Evolutionary conservation across 176 grass and related monocot species (phyloP).

Genomic region (Stipa capillata): DNA sequence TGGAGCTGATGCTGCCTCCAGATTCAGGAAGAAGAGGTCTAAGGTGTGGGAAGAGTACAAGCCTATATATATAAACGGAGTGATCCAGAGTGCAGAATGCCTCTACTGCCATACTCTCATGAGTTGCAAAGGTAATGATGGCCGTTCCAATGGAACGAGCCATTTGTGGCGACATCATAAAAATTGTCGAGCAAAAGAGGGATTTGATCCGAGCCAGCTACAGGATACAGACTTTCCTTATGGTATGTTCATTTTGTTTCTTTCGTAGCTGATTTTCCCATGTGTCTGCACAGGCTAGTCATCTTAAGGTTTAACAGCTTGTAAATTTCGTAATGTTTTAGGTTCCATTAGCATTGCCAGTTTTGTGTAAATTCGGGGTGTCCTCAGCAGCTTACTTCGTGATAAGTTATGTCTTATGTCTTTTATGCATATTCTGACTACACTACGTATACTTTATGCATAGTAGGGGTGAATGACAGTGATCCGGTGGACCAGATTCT

Average conservation of each 20-base stretch:
- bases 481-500: conserved; percentile 21
- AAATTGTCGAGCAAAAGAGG: conserved; percentile 36
- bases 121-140: conserved; percentile 43
- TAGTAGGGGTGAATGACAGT: conserved; percentile 14
- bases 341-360: too few relatives aligned
- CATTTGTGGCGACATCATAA: conserved; percentile 59
- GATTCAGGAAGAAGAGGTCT: conserved; percentile 33
- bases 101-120: conserved; percentile 40
- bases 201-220: background rate
- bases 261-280: background rate
- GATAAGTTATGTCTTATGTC: background rate
- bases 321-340: too few relatives aligned
- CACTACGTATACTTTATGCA: conserved; percentile 3
- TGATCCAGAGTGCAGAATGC: conserved; percentile 29
- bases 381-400: background rate
- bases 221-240: conserved; percentile 1
- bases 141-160: conserved; percentile 45
- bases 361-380: background rate
- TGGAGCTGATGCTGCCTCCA: background rate
- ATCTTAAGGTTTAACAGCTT: background rate
- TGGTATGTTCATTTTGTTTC: conserved; percentile 18
- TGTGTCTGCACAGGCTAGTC: background rate
- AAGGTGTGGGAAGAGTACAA: conserved; percentile 48
- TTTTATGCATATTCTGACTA: conserved; percentile 15
- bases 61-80: conserved; percentile 32